These are phyloP conservation scores for Gracilaria caudata DNA, from an alignment of 23 red algal species.

Conservation along the genomic window DNA sequence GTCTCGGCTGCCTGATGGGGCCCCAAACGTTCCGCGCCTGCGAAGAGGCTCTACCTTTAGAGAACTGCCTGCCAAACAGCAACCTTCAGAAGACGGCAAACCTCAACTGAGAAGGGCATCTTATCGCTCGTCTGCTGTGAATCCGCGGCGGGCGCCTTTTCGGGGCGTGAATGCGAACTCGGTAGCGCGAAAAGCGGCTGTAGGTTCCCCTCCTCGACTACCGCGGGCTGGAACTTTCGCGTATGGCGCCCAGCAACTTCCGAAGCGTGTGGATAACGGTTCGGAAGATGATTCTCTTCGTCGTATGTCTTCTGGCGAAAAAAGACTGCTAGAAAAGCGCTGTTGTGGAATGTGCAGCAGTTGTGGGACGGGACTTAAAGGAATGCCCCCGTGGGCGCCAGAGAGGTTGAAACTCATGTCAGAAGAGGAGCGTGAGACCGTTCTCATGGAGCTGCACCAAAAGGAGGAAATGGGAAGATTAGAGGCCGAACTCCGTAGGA, in stretches of 20 bases:
- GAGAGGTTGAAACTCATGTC: constrained; percentile 50
- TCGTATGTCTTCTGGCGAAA: constrained; percentile 3
- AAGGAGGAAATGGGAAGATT: constrained; percentile 64
- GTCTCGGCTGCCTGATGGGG: background rate
- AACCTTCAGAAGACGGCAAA: constrained; percentile 9
- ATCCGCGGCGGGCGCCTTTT: background rate
- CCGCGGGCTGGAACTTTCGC: constrained; percentile 70
- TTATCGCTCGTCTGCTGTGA: background rate
- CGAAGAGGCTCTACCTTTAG: constrained; percentile 38
- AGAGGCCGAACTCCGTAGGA: constrained; percentile 52
- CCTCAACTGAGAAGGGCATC: constrained; percentile 16
- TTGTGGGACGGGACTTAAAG: constrained; percentile 33
- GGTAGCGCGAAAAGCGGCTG: background rate
- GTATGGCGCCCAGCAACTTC: constrained; percentile 9
- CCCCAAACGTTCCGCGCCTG: constrained; percentile 8
- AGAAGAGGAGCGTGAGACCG: constrained; percentile 24
- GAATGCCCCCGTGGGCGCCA: constrained; percentile 67
- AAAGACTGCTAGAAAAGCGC: background rate
- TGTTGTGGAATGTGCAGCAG: constrained; percentile 63
- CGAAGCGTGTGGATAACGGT: background rate
- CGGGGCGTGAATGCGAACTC: background rate
- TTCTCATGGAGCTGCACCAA: constrained; percentile 43
- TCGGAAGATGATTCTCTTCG: background rate
- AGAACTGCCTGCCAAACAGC: background rate
- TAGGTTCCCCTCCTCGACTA: background rate